Evolutionary conservation across 1,139 yeast genomes (phyloP).

Genomic region (Kodamaea suecica): DNA sequence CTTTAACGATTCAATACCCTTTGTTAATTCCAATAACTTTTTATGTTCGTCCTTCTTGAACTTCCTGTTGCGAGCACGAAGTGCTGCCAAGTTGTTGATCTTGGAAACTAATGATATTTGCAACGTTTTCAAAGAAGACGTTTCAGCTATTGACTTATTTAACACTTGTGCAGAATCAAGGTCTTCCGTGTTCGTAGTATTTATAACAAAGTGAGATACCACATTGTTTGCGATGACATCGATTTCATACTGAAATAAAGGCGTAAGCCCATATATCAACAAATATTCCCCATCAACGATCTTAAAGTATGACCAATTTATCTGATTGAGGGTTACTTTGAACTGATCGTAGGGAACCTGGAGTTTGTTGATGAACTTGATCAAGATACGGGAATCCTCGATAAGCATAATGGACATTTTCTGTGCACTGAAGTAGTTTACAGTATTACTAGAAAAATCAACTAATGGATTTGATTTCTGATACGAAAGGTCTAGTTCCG

Average conservation of each 20-base stretch:
- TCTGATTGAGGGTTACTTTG: conserved; percentile 51
- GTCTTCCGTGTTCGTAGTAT: conserved; percentile 35
- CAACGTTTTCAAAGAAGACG: conserved; percentile 56
- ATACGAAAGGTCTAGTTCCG: too few species aligned
- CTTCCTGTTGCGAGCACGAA: conserved; percentile 52
- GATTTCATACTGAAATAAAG: conserved; percentile 65
- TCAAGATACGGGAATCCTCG: conserved; percentile 38
- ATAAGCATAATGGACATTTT: conserved; percentile 28
- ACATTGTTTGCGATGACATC: conserved; percentile 45
- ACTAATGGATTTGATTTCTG: too few species aligned
- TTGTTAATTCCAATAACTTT: conserved; percentile 47
- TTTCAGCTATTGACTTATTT: conserved; percentile 35
- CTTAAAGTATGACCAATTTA: conserved; percentile 56
- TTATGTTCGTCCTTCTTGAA: conserved; percentile 62
- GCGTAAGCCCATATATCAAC: conserved; percentile 63
- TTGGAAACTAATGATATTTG: conserved; percentile 64
- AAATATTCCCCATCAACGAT: conserved; percentile 34
- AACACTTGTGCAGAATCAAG: conserved; percentile 17
- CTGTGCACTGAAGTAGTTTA: conserved; percentile 6
- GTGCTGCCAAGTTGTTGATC: conserved; percentile 50
- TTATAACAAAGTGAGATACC: conserved; percentile 27
- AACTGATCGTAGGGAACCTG: conserved; percentile 16
- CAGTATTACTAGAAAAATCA: too few species aligned
- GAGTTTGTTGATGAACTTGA: conserved; percentile 34
- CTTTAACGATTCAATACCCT: conserved; percentile 57